Evolutionary conservation across 345 rosid species (phyloP).

Genomic region (Combretum micranthum): DNA sequence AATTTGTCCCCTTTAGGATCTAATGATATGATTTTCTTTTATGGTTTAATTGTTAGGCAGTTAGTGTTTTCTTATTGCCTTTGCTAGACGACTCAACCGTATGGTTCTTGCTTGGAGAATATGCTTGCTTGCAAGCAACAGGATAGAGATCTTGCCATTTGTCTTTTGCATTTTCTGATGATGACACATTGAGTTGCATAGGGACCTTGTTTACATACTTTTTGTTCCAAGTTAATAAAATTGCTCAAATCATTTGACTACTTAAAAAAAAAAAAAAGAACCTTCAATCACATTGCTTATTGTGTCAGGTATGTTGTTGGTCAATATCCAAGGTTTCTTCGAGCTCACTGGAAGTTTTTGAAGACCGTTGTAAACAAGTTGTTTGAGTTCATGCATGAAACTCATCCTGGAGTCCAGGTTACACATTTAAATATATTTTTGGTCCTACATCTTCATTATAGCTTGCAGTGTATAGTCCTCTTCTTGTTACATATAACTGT

Average conservation of each 20-base stretch:
- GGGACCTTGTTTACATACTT: too few species aligned
- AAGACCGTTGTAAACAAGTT: conserved; percentile 97
- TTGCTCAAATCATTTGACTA: too few species aligned
- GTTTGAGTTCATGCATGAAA: conserved; percentile 99
- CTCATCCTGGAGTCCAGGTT: conserved; percentile 99
- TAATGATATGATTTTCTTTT: conserved; percentile 1
- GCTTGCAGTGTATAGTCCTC: not conserved
- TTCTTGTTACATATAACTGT: not conserved
- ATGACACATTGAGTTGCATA: too few species aligned
- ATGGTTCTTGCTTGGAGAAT: not conserved
- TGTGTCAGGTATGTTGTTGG: conserved; percentile 95
- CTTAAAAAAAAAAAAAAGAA: too few species aligned
- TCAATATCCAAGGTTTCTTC: conserved; percentile 95
- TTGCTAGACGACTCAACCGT: too few species aligned
- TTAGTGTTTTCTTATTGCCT: too few species aligned
- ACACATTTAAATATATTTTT: not conserved
- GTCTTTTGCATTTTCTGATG: too few species aligned
- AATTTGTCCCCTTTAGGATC: conserved; percentile 1
- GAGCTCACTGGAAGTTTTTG: conserved; percentile 98
- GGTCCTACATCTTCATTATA: too few species aligned
- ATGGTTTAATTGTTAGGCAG: not conserved
- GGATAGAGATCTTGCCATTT: too few species aligned
- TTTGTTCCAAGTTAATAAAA: not conserved
- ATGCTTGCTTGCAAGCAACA: too few species aligned
- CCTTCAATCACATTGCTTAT: conserved; percentile 11